Conservation (phyloP, 2,329 filamentous ascomycete genomes). For the Sphaceloma murrayae region DNA sequence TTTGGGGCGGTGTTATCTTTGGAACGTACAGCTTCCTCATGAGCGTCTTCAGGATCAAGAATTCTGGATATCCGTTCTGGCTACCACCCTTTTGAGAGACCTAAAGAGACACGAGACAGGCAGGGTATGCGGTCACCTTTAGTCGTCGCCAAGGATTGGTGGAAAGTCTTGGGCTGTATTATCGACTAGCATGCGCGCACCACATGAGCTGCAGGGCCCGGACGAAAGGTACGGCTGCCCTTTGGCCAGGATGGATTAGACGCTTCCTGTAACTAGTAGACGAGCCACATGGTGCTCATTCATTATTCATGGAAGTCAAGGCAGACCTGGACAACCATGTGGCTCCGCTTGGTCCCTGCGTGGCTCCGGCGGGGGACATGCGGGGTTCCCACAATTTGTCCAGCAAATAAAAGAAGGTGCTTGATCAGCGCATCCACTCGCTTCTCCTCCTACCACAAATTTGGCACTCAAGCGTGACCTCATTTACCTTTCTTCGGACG, state of each 20-base stretch:
- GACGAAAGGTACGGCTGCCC: no score
- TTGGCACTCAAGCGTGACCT: constrained; percentile 3
- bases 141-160: constrained; percentile 1
- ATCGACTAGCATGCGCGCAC: constrained; percentile 12
- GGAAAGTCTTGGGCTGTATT: constrained; percentile 9
- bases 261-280: constrained; percentile 4
- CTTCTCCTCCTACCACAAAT: constrained; percentile 2
- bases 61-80: constrained; percentile 86
- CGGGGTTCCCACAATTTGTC: background rate
- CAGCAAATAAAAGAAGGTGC: constrained; percentile 13
- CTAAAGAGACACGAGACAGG: background rate
- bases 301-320: no score
- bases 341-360: constrained; percentile 8
- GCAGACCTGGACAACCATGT: constrained; percentile 12
- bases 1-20: constrained; percentile 69
- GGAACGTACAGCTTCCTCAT: constrained; percentile 88
- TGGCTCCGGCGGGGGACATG: constrained; percentile 11
- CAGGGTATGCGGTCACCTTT: background rate
- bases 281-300: constrained; percentile 8
- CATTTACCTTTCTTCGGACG: background rate
- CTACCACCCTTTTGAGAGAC: constrained; percentile 68
- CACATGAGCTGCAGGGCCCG: no score
- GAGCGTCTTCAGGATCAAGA: constrained; percentile 90
- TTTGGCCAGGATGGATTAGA: no score
- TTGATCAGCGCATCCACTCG: constrained; percentile 13